Conservation (phyloP, 2,329 filamentous ascomycete species). For the Claviceps pusilla region DNA sequence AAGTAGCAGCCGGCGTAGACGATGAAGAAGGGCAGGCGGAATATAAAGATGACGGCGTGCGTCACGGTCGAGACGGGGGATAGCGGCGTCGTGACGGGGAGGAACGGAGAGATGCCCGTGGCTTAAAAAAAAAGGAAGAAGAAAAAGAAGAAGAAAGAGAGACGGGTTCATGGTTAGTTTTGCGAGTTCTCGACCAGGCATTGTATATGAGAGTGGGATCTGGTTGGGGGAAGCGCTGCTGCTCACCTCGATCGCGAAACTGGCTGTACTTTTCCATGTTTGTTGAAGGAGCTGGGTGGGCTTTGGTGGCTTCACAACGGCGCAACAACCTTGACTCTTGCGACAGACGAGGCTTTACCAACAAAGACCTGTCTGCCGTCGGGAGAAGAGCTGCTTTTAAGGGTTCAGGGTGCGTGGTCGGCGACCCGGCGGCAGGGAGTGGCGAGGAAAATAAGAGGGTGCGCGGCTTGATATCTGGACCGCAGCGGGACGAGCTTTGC, state of each 20-base stretch:
- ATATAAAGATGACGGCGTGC: slow-evolving; percentile 58
- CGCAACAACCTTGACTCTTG: neutral
- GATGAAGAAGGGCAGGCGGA: slow-evolving; percentile 67
- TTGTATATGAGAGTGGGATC: neutral
- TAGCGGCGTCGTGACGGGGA: slow-evolving; percentile 58
- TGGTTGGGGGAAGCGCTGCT: neutral
- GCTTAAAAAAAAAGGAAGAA: slow-evolving; percentile 25
- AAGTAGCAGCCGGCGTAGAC: slow-evolving; percentile 58
- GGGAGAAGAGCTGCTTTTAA: neutral
- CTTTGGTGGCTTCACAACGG: neutral
- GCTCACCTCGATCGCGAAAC: slow-evolving; percentile 69
- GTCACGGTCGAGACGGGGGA: slow-evolving; percentile 48
- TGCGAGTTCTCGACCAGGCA: neutral
- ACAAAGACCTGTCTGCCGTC: neutral
- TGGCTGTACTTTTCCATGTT: slow-evolving; percentile 93
- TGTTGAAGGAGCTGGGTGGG: neutral
- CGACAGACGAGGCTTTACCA: neutral
- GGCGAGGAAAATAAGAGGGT: neutral
- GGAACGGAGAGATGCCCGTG: slow-evolving; percentile 90
- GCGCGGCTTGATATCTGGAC: neutral
- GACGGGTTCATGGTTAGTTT: neutral
- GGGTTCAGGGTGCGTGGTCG: neutral
- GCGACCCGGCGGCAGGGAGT: neutral
- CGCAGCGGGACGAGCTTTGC: neutral
- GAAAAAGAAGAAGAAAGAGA: neutral